A percentile compares a stretch with the other conserved stretches of the same genome.
These are phyloP conservation scores for Urochloa ruziziensis DNA, from an alignment of 176 grass and related monocot species.

Conservation along the genomic window DNA sequence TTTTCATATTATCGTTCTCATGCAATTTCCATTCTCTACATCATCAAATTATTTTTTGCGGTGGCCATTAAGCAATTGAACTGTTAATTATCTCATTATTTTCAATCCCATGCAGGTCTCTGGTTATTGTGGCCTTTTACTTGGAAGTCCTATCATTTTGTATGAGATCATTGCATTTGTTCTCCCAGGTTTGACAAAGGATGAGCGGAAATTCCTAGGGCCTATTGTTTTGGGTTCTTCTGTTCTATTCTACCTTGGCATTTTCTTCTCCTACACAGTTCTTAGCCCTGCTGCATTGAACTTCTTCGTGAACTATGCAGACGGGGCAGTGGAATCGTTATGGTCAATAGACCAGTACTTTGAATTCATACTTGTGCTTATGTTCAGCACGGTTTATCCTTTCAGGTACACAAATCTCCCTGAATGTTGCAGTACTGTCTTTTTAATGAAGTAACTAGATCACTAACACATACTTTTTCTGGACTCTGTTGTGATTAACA, in stretches of 20 bases:
- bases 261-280: conserved; percentile 87
- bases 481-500: not conserved
- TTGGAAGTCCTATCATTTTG: conserved; percentile 90
- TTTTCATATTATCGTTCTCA: not conserved
- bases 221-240: conserved; percentile 98
- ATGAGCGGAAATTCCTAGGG: conserved; percentile 84
- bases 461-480: not conserved
- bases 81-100: conserved; percentile 5
- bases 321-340: conserved; percentile 91
- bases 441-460: not conserved
- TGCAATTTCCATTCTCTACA: not conserved
- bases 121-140: conserved; percentile 92
- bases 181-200: conserved; percentile 86
- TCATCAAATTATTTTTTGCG: not conserved
- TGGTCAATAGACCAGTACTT: conserved; percentile 99
- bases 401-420: conserved; percentile 65
- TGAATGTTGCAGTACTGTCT: not conserved
- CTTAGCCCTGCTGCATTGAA: conserved; percentile 89
- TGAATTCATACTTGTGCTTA: conserved; percentile 89
- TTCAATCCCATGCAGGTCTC: conserved; percentile 68
- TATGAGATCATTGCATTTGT: conserved; percentile 98
- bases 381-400: conserved; percentile 98
- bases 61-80: not conserved
- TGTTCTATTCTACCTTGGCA: conserved; percentile 86
- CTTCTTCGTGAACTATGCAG: conserved; percentile 96